Evolutionary conservation across 2,329 filamentous ascomycete species (phyloP).

Genomic region (Neofusicoccum cordaticola): DNA sequence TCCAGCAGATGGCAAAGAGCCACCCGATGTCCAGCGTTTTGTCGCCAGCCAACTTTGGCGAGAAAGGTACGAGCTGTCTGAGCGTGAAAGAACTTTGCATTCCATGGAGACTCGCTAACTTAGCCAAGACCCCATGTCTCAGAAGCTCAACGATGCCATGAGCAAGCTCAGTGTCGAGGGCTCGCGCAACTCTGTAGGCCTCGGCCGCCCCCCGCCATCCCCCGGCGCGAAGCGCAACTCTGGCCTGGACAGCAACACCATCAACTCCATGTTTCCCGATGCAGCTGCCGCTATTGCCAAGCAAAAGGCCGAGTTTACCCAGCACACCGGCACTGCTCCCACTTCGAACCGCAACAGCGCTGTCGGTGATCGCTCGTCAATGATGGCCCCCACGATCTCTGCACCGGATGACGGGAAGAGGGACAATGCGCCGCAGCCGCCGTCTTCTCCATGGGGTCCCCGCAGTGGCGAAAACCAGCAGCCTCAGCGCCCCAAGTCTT

Average conservation of each 20-base stretch:
- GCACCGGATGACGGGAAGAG: conserved; percentile 63
- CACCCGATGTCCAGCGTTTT: conserved; percentile 95
- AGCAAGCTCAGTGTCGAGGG: conserved; percentile 87
- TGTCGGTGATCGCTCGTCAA: conserved; percentile 71
- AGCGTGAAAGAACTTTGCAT: neutral
- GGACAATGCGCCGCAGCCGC: conserved; percentile 61
- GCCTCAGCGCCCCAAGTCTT: conserved; percentile 69
- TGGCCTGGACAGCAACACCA: conserved; percentile 85
- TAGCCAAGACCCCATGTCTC: conserved; percentile 85
- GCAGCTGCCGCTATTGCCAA: conserved; percentile 97
- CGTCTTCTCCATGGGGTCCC: conserved; percentile 77
- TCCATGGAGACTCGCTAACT: conserved; percentile 22
- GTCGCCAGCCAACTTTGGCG: conserved; percentile 87
- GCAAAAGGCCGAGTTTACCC: conserved; percentile 95
- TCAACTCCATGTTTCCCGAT: conserved; percentile 99
- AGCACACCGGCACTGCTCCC: conserved; percentile 86
- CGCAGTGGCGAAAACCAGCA: conserved; percentile 52
- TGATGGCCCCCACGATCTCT: conserved; percentile 72
- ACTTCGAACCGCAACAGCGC: conserved; percentile 91
- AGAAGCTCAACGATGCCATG: conserved; percentile 93
- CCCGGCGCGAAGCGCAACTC: conserved; percentile 86
- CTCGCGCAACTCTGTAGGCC: conserved; percentile 76
- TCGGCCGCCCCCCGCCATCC: conserved; percentile 69
- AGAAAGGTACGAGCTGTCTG: conserved; percentile 67
- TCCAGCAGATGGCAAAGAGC: conserved; percentile 98